phyloP scores from a whole-genome alignment of 208 protist genomes.

The Acanthamoeba sp. region DNA sequence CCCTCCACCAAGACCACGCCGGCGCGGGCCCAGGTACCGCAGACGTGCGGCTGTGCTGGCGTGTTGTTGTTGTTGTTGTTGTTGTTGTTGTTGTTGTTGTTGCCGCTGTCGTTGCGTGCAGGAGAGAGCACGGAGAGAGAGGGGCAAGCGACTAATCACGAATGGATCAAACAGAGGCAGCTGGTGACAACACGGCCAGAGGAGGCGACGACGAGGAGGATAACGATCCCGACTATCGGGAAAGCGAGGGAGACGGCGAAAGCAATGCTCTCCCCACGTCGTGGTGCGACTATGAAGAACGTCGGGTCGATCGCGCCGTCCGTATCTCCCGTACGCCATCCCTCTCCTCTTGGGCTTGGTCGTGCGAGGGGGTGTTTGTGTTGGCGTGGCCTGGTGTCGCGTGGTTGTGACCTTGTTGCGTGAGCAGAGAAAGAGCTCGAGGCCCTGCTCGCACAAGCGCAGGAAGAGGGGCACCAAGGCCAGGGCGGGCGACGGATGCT shows the following conservation, averaged over 20 bases:
- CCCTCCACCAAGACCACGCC: background rate
- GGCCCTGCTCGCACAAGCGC: background rate
- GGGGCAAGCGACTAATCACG: too few species aligned
- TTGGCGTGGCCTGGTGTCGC: background rate
- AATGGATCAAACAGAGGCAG: too few species aligned
- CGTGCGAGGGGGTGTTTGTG: background rate
- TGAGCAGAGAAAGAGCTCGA: background rate
- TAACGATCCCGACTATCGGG: background rate
- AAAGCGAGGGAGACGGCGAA: background rate
- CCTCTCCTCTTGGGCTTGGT: background rate
- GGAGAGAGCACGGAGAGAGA: background rate
- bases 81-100: background rate
- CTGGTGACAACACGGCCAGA: too few species aligned
- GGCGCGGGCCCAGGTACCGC: background rate
- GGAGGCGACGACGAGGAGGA: background rate
- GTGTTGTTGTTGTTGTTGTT: background rate
- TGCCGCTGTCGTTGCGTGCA: background rate
- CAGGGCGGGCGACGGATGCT: background rate
- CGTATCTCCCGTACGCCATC: too few species aligned
- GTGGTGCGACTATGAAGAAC: too few species aligned
- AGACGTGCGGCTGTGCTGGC: background rate
- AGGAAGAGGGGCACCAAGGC: background rate
- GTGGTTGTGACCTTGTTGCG: background rate
- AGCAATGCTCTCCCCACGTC: background rate
- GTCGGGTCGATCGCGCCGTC: too few species aligned